Conservation (phyloP, 23 red algal genomes). For the Agarophyton chilense region DNA sequence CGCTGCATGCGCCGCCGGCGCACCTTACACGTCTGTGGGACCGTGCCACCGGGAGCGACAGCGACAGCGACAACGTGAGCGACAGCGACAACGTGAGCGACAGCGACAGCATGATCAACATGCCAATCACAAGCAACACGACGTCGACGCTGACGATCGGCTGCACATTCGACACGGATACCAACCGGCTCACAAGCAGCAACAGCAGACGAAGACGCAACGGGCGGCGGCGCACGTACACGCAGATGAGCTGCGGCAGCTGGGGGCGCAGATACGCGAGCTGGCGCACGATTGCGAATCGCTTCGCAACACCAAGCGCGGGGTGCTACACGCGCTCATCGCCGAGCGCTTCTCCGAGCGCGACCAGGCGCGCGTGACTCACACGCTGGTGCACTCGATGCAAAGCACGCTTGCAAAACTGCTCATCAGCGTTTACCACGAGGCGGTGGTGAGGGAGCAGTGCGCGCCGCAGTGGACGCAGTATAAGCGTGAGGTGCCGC, state of each 20-base stretch:
- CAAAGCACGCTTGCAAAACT: conserved; percentile 53
- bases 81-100: no score
- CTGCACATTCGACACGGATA: conserved; percentile 42
- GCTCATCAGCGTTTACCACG: conserved; percentile 50
- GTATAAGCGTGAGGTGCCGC: conserved; percentile 60
- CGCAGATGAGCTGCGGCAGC: conserved; percentile 17
- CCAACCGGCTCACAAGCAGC: background rate
- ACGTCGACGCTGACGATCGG: no score
- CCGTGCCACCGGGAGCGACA: no score
- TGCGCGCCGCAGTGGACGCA: conserved; percentile 39
- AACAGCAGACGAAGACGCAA: background rate
- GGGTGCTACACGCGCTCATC: conserved; percentile 42
- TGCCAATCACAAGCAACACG: no score
- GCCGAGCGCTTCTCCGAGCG: conserved; percentile 21
- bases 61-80: no score
- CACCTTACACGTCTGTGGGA: conserved; percentile 43
- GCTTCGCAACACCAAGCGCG: conserved; percentile 29
- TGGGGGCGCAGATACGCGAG: conserved; percentile 6
- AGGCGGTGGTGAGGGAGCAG: conserved; percentile 39
- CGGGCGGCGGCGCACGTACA: background rate
- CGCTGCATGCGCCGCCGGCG: conserved; percentile 34
- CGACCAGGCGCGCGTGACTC: conserved; percentile 34
- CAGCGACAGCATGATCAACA: no score
- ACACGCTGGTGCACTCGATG: conserved; percentile 47
- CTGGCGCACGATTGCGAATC: conserved; percentile 30